Conservation (phyloP, 768 basidiomycete genomes). For the Tremella fuciformis region DNA sequence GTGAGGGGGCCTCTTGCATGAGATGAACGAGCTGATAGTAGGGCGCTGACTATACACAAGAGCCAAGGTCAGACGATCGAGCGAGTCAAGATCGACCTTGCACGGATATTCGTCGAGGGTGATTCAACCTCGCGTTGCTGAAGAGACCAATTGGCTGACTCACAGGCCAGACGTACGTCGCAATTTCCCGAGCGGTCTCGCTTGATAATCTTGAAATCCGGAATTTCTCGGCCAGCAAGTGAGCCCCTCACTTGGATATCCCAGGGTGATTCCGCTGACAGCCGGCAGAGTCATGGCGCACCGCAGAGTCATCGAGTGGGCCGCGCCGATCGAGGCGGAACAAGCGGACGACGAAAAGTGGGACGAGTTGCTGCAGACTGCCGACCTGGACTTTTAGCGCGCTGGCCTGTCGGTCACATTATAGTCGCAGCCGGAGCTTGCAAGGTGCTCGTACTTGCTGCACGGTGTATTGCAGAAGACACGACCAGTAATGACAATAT, state of each 20-base stretch:
- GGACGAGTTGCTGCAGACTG: constrained; percentile 27
- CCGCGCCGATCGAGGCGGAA: constrained; percentile 27
- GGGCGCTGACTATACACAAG: constrained; percentile 27
- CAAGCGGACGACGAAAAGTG: constrained; percentile 32
- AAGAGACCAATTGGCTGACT: not conserved
- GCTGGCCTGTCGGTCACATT: not conserved
- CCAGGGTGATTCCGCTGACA: no score
- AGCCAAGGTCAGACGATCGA: constrained; percentile 60
- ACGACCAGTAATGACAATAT: no score
- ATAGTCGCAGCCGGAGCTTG: no score
- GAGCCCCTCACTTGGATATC: not conserved
- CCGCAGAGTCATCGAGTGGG: constrained; percentile 34
- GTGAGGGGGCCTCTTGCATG: constrained; percentile 7
- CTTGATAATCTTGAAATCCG: constrained; percentile 43
- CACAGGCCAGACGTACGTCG: constrained; percentile 45
- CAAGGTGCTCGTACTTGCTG: no score
- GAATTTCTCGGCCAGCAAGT: constrained; percentile 32
- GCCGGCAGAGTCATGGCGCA: constrained; percentile 36
- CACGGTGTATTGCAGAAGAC: no score
- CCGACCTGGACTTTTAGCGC: constrained; percentile 19
- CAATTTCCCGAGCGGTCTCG: constrained; percentile 46
- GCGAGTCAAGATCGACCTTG: constrained; percentile 85
- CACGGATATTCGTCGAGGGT: constrained; percentile 69
- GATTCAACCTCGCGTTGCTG: not conserved
- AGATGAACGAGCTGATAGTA: not conserved